Evolutionary conservation across 805 yeast genomes (phyloP), one percentile per base, ranked within the genome.

Genomic region (Candida ponderosae): DNA sequence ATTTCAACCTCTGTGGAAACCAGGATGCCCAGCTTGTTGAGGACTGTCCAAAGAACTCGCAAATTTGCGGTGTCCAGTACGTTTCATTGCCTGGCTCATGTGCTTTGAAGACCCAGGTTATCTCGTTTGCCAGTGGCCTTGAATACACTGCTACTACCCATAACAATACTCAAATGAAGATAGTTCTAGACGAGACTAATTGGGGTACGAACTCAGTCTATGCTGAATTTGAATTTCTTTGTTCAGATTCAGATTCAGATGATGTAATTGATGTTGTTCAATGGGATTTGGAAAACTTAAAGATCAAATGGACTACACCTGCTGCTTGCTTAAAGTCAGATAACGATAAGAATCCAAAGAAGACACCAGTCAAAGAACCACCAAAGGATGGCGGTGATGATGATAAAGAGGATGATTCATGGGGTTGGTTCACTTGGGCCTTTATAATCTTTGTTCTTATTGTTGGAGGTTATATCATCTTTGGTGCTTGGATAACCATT

Each of bases 371-470:
- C 8, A 24, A 40, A 8, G 43, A 48, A n/a, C 51, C 54, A 15
- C 42, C 51, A 18, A 45, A 48, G 18, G 44, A 53, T 23, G 47
- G 40, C 17, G 49, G 51, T 15, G 50, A 50, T 16, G 46, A 54
- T 24, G 61, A 59, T 20, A 46, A 48, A 27, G 57, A 59, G 26
- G 52, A 57, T 35, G 56, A 56, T 23, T 65, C 76, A 34, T 78
- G 90, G 80, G 93, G 95, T 37, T 75, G 89, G 71, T 75, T 89
- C 54, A 74, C 88, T 3, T 85, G 90, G 79, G 51, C 87, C 9
- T 85, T 89, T 53, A 79, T 89, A 47, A 61, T 88, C 41, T 59
- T 80, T 45, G 84, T 85, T 15, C 59, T 90, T 26, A 72, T 73
- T 33, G 69, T 83, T 48, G 79, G 87, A 33, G 76, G 77, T 31